Evolutionary conservation across 768 basidiomycete genomes (phyloP), one percentile per base, ranked within the genome.

Genomic region (Suillus brevipes): DNA sequence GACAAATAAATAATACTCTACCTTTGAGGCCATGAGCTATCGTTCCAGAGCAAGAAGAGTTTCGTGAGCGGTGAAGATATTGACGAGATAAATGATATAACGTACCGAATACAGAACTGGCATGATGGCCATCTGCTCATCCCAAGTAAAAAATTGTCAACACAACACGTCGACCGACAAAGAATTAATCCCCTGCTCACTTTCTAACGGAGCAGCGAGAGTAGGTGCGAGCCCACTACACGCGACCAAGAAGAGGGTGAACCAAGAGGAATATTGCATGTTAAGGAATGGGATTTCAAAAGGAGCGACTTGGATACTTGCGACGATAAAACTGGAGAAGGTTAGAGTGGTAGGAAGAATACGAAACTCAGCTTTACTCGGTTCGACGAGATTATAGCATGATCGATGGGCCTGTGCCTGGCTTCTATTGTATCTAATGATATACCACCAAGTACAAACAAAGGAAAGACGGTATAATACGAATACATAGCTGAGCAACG

Each of bases 261-360:
- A 2, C 38, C 25, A 58, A n/a, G 38, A 28, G 34, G 38, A 40
- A 9, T 58, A 40, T 40, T 40, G 25, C 38, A 58, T 38, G 14
- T 16, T 40, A 58, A 58, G 57, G 25, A 42, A 18, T 59, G 40
- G 18, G 20, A 8, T 42, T n/a, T 42, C 9, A 42, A 28, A 59
- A 59, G 58, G 58, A 59, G 18, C 18, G 25, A 58, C 25, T 58
- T 58, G 10, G 38, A 28, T 58, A 58, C 38, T 23, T 58, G 57
- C 8, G 37, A 58, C 8, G 23, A 40, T 42, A 20, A 59, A 40
- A 13, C 16, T 59, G 38, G 57, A 59, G 38, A 31, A 31, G 31
- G 31, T 31, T 31, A 31, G 31, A 14, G 56, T 25, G n/a, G 8
- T n/a, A 50, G 13, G 49, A 25, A 23, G 47, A 23, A 16, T 6